These are phyloP conservation scores for Gelatoporia subvermispora DNA, from an alignment of 768 basidiomycete genomes.

Conservation along the genomic window DNA sequence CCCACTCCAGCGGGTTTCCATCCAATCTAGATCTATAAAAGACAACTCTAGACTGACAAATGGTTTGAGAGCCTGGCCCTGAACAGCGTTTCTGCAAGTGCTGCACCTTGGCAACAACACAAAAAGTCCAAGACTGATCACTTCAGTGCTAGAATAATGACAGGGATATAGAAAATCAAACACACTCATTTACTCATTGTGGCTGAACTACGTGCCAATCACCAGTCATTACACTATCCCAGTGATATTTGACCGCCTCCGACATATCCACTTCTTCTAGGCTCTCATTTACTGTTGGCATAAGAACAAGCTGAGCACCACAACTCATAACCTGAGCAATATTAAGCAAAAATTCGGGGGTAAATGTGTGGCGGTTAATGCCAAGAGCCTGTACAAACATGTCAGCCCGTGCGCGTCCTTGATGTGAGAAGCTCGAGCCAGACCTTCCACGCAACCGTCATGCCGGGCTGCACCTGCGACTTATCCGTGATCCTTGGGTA, in stretches of 20 bases:
- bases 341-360: slow-evolving; percentile 54
- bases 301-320: slow-evolving; percentile 16
- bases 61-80: too few relatives aligned
- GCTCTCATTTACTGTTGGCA: neutral
- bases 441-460: slow-evolving; percentile 32
- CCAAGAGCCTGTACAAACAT: slow-evolving; percentile 41
- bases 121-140: too few relatives aligned
- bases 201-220: too few relatives aligned
- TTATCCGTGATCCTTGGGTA: slow-evolving; percentile 14
- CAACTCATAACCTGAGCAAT: slow-evolving; percentile 34
- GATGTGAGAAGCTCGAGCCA: neutral
- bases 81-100: too few relatives aligned
- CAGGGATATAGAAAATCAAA: too few relatives aligned
- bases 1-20: too few relatives aligned
- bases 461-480: slow-evolving; percentile 14
- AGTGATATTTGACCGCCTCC: neutral
- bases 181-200: too few relatives aligned
- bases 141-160: too few relatives aligned
- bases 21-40: too few relatives aligned
- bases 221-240: neutral
- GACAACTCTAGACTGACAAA: too few relatives aligned
- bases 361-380: slow-evolving; percentile 52
- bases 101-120: too few relatives aligned
- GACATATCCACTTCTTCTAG: neutral
- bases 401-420: neutral